Evolutionary conservation across 495 filamentous ascomycete species (phyloP), one percentile per base, ranked within the genome.

Genomic region (Trichoderma orchidacearum): DNA sequence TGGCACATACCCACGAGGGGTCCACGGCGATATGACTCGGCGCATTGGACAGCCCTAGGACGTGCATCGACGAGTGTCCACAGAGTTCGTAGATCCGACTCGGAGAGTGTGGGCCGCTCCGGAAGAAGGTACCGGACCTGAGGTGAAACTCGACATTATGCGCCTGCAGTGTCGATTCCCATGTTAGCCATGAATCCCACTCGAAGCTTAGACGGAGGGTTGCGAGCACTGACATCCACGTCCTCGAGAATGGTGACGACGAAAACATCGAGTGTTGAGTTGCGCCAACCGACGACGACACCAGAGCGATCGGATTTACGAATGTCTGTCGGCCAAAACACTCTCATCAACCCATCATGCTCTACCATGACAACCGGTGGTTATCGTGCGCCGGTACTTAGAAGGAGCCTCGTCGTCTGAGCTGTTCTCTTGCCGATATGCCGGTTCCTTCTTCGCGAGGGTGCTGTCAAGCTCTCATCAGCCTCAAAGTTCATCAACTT

Each of bases 251-350:
- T 82, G 9, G 90, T 83, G 55, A 96, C 79, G 27, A 97, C 90
- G 62, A 97, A 85, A 30, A 96, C 71, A 71, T 99, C 93, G 52
- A 89, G 72, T 58, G 85, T 85, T 32, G 91, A 96, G 65, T 99
- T 99, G 59, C 87, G 79, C 89, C 90, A 99, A 59, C 93, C 93
- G 18, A 99, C 87, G 57, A 99, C 82, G 48, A 94, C 85, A 7
- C 94, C 94, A 31, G 85, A 79, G 21, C 76, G 72, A 54, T 82
- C 83, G 23, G 79, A 85, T 65, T 84, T 80, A 25, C 84, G 76
- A 34, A 87, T 82, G 74, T 97, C 90, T 58, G 85, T 85, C 59
- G 93, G 93, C 93, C 93, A 99, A 72, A 99, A 97, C 74, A 99
- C 82, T 70, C 93, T 86, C 82, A 97, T 86, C 76, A 97, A 75